Evolutionary conservation across 2,329 filamentous ascomycete genomes (phyloP).

Genomic region (Saccharata proteae): DNA sequence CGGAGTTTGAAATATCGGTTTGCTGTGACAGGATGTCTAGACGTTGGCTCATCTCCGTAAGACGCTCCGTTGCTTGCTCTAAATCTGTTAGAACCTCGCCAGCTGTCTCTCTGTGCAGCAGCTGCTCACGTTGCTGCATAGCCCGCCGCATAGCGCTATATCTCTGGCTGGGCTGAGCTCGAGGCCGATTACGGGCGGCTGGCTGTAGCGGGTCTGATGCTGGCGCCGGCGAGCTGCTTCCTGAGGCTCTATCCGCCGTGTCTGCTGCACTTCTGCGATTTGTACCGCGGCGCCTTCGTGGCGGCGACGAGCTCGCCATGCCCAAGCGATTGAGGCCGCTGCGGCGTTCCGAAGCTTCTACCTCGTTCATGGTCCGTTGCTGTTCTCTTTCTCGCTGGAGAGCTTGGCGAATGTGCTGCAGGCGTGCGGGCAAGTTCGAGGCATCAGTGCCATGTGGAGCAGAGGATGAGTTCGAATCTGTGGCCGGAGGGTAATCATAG

Average conservation of each 20-base stretch:
- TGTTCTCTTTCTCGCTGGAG: constrained; percentile 22
- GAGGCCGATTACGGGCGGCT: constrained; percentile 13
- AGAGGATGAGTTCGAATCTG: constrained; percentile 15
- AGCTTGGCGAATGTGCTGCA: constrained; percentile 21
- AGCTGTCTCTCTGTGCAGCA: constrained; percentile 14
- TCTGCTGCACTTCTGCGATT: too few relatives aligned
- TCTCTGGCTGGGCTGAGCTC: constrained; percentile 23
- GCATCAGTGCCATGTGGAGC: constrained; percentile 7
- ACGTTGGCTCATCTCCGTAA: constrained; percentile 10
- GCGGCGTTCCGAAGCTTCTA: constrained; percentile 7
- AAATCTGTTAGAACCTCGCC: constrained; percentile 7
- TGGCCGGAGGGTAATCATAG: constrained; percentile 35
- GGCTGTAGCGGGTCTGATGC: constrained; percentile 5
- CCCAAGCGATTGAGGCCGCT: neutral
- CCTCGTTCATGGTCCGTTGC: constrained; percentile 12
- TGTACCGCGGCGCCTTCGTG: too few relatives aligned
- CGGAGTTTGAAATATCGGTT: constrained; percentile 3
- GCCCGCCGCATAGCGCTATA: constrained; percentile 18
- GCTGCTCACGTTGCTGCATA: constrained; percentile 18
- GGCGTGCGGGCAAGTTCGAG: constrained; percentile 13
- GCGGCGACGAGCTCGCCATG: neutral
- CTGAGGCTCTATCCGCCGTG: too few relatives aligned
- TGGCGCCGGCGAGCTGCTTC: too few relatives aligned
- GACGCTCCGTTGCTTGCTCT: constrained; percentile 10
- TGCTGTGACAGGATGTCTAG: constrained; percentile 3